Conservation (phyloP, 805 yeast species). For the Ogataea angusta region DNA sequence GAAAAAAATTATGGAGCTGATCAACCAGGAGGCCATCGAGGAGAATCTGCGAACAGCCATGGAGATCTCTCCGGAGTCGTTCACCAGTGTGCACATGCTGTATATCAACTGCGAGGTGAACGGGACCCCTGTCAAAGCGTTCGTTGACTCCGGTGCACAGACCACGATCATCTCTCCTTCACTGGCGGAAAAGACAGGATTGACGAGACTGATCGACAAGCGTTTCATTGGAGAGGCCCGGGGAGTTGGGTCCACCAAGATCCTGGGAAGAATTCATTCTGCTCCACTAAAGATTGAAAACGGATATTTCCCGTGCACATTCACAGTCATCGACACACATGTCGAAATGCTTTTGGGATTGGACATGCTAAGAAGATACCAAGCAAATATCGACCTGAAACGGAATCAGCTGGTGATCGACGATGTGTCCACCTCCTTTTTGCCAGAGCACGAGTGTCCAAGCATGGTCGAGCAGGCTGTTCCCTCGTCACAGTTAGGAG, state of each 20-base stretch:
- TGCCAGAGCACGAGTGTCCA: conserved; percentile 71
- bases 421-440: conserved; percentile 67
- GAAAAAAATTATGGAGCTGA: conserved; percentile 59
- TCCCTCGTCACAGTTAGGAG: conserved; percentile 32
- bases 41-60: conserved; percentile 77
- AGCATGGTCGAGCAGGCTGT: conserved; percentile 23
- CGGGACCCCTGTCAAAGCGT: conserved; percentile 79
- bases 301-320: conserved; percentile 60
- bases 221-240: conserved; percentile 78
- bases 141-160: conserved; percentile 97
- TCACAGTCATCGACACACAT: conserved; percentile 66
- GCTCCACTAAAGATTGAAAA: conserved; percentile 80
- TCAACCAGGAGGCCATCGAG: conserved; percentile 68
- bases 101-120: conserved; percentile 77
- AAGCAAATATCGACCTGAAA: conserved; percentile 73
- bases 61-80: conserved; percentile 88
- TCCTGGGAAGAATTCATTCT: conserved; percentile 82
- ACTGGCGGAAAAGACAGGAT: conserved; percentile 69
- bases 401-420: conserved; percentile 65
- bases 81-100: conserved; percentile 79
- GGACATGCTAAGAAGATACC: conserved; percentile 88
- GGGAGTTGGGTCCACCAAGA: conserved; percentile 84
- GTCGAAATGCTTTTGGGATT: conserved; percentile 82
- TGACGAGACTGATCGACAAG: conserved; percentile 71
- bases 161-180: conserved; percentile 76